Base-by-base conservation (phyloP, 176 grass and related monocot species). In the Cenchrus purpureus region DNA sequence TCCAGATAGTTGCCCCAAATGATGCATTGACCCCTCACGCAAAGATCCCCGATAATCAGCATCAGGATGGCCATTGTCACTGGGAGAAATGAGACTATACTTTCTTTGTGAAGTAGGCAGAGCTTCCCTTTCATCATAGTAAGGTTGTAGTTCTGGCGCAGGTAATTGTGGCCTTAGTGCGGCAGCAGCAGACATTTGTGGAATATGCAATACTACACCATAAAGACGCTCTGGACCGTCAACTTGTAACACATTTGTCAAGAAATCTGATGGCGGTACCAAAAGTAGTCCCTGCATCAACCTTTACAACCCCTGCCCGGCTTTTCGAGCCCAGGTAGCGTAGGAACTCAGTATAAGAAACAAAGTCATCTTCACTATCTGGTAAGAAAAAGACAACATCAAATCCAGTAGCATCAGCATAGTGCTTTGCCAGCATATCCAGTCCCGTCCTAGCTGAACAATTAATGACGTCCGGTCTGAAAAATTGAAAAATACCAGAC, bases 311-410 rank as follows among this genome's bases (percentile, higher is more conserved):
- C 29, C 97, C 97, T 8, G 97, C 97, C 70, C 93, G 94, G 76
- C 84, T 91, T 88, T 96, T 99, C 58, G 89, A 91, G 28, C 90
- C 65, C 53, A 99, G 75, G 61, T 99, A 99, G 42, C 83, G 88
- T 68, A 99, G 83, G 70, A 99, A 96, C 67, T 99, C 97, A 44
- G 93, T 99, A 71, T 99, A 99, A n/a, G 97, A 94, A 68, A 94
- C 79, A 1, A 99, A 96, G 49, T 99, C 97, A 14, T 90, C 93
- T 88, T 99, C 97, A 14, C 91, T 91, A 64, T 96, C 93, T 76
- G 97, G 97, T 77, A 96, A 82, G 79, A 99, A 99, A 59, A 91
- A 94, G 20, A 94, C 84, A 70, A 95, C 85, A 19, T 96, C 97
- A 79, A 96, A 99, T 12, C 91, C 93, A 28, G 79, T 65, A 49